These are phyloP conservation scores for Cryptomeria japonica DNA, from an alignment of 75 land plant genomes.

Conservation along the genomic window DNA sequence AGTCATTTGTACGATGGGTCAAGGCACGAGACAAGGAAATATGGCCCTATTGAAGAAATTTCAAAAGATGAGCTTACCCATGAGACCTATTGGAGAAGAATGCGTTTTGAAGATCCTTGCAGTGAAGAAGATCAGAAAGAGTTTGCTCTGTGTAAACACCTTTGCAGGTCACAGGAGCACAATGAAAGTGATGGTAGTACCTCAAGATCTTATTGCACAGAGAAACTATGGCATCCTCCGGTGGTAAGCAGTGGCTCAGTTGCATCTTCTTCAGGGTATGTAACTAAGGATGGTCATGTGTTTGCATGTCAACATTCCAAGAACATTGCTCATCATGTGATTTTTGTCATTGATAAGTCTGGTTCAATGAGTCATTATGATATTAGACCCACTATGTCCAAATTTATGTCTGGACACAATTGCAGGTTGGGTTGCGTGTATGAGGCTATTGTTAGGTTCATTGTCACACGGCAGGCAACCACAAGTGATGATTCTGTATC, in stretches of 20 bases:
- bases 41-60: conserved; percentile 25
- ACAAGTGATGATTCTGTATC: conserved; percentile 16
- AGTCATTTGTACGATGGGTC: no score
- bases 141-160: conserved; percentile 25
- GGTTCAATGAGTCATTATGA: conserved; percentile 24
- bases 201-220: background rate
- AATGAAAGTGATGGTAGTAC: background rate
- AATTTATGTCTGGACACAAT: conserved; percentile 6
- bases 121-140: conserved; percentile 22
- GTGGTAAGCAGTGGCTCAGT: background rate
- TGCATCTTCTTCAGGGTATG: background rate
- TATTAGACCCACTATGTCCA: conserved; percentile 28
- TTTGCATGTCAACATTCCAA: conserved; percentile 31
- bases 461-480: background rate
- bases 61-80: conserved; percentile 31
- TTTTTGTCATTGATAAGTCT: conserved; percentile 39
- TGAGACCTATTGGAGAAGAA: conserved; percentile 30
- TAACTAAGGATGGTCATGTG: conserved; percentile 40
- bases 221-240: background rate
- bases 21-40: conserved; percentile 7
- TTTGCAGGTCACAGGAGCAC: conserved; percentile 23
- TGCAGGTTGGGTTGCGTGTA: conserved; percentile 30
- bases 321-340: conserved; percentile 25
- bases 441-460: conserved; percentile 24
- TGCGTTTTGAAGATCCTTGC: conserved; percentile 31